These are phyloP conservation scores for Corynespora cassiicola DNA, from an alignment of 2,329 filamentous ascomycete genomes.

Conservation along the genomic window DNA sequence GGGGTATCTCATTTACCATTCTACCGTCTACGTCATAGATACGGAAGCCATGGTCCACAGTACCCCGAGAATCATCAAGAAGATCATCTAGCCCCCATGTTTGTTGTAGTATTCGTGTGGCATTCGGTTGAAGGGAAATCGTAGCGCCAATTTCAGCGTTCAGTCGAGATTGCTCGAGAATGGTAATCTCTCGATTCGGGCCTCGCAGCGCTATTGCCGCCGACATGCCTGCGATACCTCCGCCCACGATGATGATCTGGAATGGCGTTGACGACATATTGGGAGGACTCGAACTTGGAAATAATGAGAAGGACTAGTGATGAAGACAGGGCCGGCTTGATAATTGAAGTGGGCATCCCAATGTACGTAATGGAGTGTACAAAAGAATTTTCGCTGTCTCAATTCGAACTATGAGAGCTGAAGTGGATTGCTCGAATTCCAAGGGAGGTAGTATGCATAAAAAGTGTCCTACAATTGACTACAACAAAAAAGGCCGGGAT, in stretches of 20 bases:
- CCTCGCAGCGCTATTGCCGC: constrained; percentile 46
- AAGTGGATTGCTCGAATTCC: too few species aligned
- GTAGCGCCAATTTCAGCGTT: constrained; percentile 49
- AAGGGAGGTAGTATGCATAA: too few species aligned
- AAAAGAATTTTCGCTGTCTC: too few species aligned
- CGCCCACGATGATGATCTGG: constrained; percentile 38
- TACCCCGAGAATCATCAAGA: constrained; percentile 36
- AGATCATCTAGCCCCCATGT: constrained; percentile 36
- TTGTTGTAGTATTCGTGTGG: constrained; percentile 41
- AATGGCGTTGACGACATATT: constrained; percentile 26
- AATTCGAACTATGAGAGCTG: too few species aligned
- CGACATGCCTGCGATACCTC: constrained; percentile 30
- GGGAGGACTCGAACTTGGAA: constrained; percentile 5
- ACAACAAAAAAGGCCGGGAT: too few species aligned
- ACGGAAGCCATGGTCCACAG: constrained; percentile 46
- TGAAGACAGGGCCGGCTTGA: background rate
- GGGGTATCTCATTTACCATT: constrained; percentile 39
- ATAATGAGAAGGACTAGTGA: constrained; percentile 5
- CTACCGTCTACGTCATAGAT: constrained; percentile 42
- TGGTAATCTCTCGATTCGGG: constrained; percentile 37
- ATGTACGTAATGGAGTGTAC: too few species aligned
- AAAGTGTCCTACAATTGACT: too few species aligned
- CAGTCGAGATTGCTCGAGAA: constrained; percentile 40
- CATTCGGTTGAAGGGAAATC: constrained; percentile 53
- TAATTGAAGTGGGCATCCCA: background rate